Base-by-base conservation (phyloP, 192 early-diverging fungal genomes). In the Podila horticola region DNA sequence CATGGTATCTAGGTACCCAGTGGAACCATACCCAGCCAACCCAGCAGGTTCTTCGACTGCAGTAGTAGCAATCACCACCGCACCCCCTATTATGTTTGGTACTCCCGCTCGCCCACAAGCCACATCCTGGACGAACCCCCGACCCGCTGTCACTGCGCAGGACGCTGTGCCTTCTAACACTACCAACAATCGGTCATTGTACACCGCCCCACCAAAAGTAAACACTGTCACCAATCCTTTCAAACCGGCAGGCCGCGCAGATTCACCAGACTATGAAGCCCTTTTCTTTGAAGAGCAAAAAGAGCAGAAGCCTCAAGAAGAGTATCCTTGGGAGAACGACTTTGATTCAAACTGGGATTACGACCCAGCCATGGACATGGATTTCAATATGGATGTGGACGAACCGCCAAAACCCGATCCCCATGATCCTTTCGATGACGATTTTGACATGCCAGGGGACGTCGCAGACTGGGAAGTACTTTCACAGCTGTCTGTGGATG, bases 121-220 rank as follows among this genome's bases (percentile, higher is more conserved):
- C 1, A 63, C 62, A 24, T n/a, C 62, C 11, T 73, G 77, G 77
- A 73, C 41, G 15, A 81, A 73, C 48, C 48, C 71, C 0, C 59
- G 68, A 30, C 4, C 77, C n/a, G 58, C 66, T 31, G 77, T 81
- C 2, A 69, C 13, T 12, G 62, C 71, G 20, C 70, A 58, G 20
- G 77, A 81, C 58, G 62, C 55, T 8, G 50, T 81, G 45, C 58
- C 70, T 30, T 68, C 75, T 28, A 71, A 57, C 29, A 70, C 67
- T 9, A 10, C 31, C 8, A n/a, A 45, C 1, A 45, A 49, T 15
- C 50, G 29, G 10, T 15, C 17, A 22, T 3, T 31, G 4, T 10
- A 20, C 5, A n/a, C 17, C 4, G 26, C 19, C 19, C 49, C 50
- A 22, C 7, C 33, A 55, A 41, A 12, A n/a, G n/a, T n/a, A n/a